phyloP scores from a whole-genome alignment of 1,139 yeast species.

The Hyphopichia burtonii region DNA sequence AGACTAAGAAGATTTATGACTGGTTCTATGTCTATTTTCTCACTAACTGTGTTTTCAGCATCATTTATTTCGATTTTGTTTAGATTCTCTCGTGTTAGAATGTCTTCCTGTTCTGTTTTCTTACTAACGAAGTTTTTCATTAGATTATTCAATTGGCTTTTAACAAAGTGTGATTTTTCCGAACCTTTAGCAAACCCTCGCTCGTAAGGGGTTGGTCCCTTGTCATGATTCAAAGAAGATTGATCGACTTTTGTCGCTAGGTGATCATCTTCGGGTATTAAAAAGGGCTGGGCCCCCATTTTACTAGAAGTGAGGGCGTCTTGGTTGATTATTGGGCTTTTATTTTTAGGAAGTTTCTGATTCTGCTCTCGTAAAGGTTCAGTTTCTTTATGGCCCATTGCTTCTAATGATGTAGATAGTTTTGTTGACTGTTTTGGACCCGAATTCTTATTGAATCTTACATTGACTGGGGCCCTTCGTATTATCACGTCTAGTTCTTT shows the following conservation, averaged over 20 bases:
- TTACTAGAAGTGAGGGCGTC: background rate
- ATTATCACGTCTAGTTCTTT: constrained; percentile 19
- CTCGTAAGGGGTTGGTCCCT: constrained; percentile 33
- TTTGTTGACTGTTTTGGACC: no score
- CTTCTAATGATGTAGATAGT: no score
- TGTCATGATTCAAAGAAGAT: constrained; percentile 18
- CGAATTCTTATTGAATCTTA: constrained; percentile 19
- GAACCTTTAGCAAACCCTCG: constrained; percentile 37
- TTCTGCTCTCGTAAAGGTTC: no score
- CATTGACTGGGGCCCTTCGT: constrained; percentile 26
- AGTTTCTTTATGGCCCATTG: no score
- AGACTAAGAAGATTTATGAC: constrained; percentile 27
- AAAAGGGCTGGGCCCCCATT: constrained; percentile 2
- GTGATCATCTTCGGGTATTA: background rate
- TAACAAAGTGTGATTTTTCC: constrained; percentile 26
- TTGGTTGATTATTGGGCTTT: background rate
- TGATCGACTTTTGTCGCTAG: constrained; percentile 3
- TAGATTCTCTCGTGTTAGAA: constrained; percentile 6
- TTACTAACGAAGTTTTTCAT: constrained; percentile 1
- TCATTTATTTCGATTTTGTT: constrained; percentile 30
- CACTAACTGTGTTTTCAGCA: constrained; percentile 28
- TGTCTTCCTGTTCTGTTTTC: constrained; percentile 3
- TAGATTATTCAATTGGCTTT: constrained; percentile 14
- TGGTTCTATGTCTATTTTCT: constrained; percentile 37
- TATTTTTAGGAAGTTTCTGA: no score